Conservation (phyloP, 768 basidiomycete genomes). For the Cystobasidium ongulense region DNA sequence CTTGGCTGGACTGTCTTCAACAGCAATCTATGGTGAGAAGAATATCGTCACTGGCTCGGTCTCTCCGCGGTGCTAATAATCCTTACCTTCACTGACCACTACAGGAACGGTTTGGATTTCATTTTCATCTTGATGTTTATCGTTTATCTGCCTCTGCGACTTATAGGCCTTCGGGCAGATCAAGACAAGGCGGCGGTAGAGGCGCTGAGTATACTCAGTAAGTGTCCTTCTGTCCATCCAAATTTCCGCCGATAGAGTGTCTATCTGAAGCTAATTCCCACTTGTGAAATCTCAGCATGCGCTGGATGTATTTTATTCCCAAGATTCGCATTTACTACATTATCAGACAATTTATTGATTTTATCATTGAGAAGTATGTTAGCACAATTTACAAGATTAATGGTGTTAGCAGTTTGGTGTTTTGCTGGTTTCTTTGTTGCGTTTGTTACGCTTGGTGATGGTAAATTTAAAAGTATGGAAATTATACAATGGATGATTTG, state of each 20-base stretch:
- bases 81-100: neutral
- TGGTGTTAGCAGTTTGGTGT: conserved; percentile 27
- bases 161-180: conserved; percentile 53
- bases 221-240: conserved; percentile 52
- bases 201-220: conserved; percentile 20
- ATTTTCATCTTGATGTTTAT: conserved; percentile 52
- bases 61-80: neutral
- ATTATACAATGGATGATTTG: conserved; percentile 31
- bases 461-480: conserved; percentile 6
- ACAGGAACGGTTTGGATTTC: conserved; percentile 27
- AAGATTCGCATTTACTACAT: conserved; percentile 47
- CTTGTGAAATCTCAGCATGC: conserved; percentile 44
- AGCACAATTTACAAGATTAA: conserved; percentile 21
- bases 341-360: conserved; percentile 37
- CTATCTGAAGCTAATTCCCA: neutral
- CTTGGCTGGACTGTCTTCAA: conserved; percentile 30
- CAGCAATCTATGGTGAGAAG: conserved; percentile 16
- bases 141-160: conserved; percentile 59
- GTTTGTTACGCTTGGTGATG: conserved; percentile 24
- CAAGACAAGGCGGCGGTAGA: conserved; percentile 7
- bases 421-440: conserved; percentile 31
- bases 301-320: conserved; percentile 73
- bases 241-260: conserved; percentile 56
- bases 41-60: too few relatives aligned
- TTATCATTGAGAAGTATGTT: conserved; percentile 30